Conservation (phyloP, 257 asterid species). For the Scutellaria baicalensis region DNA sequence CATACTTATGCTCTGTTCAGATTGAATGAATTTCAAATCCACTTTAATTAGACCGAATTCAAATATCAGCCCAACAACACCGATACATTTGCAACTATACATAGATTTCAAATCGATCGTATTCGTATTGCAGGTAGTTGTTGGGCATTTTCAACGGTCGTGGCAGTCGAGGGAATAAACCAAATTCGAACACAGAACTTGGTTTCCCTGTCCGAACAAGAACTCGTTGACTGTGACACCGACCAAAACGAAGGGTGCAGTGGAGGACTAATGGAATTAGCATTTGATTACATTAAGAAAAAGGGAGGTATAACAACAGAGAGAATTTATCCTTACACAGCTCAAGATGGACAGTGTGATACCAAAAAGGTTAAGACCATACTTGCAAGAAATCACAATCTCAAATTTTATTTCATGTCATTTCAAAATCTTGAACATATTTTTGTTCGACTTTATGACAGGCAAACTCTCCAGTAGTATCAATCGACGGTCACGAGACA, state of each 20-base stretch:
- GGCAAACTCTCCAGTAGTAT: slow-evolving; percentile 40
- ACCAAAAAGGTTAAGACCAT: slow-evolving; percentile 34
- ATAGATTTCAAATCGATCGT: neutral
- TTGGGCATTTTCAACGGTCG: slow-evolving; percentile 93
- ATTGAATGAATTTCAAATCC: too few relatives aligned
- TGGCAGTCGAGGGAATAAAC: slow-evolving; percentile 83
- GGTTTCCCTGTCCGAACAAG: slow-evolving; percentile 82
- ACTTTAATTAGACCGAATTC: too few relatives aligned
- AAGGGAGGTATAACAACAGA: slow-evolving; percentile 80
- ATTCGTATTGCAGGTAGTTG: slow-evolving; percentile 54
- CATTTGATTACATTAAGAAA: slow-evolving; percentile 56
- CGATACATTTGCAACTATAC: too few relatives aligned
- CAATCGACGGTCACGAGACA: slow-evolving; percentile 67
- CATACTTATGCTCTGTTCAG: too few relatives aligned
- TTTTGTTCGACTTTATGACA: slow-evolving; percentile 3
- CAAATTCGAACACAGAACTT: slow-evolving; percentile 52
- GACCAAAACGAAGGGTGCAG: slow-evolving; percentile 62
- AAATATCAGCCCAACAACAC: too few relatives aligned
- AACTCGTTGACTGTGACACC: slow-evolving; percentile 76
- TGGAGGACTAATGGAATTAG: slow-evolving; percentile 87
- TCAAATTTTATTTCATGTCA: neutral
- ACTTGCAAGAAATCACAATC: neutral
- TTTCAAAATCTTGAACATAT: neutral
- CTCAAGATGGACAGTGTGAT: slow-evolving; percentile 51
- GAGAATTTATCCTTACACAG: slow-evolving; percentile 64